Percentiles rank a stretch among this genome's conserved stretches.
phyloP scores from a whole-genome alignment of 2,329 filamentous ascomycete species.

The Epichloe sylvatica region DNA sequence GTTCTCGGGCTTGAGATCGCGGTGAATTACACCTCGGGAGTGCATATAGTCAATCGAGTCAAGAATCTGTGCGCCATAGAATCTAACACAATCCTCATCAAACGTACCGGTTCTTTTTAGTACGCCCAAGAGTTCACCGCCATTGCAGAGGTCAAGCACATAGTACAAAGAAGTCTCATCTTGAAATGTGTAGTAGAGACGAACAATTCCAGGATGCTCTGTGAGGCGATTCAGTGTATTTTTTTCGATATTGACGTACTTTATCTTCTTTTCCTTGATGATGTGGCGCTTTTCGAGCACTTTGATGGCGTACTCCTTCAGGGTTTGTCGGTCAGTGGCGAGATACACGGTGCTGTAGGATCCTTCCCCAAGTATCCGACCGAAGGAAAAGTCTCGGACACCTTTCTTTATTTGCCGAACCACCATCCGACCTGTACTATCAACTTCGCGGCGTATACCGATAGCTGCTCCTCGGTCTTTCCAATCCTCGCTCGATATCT shows the following conservation, averaged over 20 bases:
- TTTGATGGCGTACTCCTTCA: slow-evolving; percentile 96
- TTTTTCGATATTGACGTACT: slow-evolving; percentile 98
- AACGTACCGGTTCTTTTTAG: slow-evolving; percentile 91
- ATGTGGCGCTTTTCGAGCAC: slow-evolving; percentile 97
- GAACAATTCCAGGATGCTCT: slow-evolving; percentile 90
- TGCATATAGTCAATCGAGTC: slow-evolving; percentile 99
- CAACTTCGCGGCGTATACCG: slow-evolving; percentile 66
- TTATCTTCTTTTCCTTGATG: slow-evolving; percentile 99
- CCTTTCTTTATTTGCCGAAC: slow-evolving; percentile 87
- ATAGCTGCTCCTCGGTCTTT: slow-evolving; percentile 88
- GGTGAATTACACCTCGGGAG: slow-evolving; percentile 85
- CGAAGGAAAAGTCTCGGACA: slow-evolving; percentile 92
- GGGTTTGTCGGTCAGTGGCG: slow-evolving; percentile 81
- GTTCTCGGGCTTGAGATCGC: slow-evolving; percentile 93
- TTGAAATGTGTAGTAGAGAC: slow-evolving; percentile 96
- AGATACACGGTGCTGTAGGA: slow-evolving; percentile 95
- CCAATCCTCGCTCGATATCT: slow-evolving; percentile 68
- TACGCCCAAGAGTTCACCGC: slow-evolving; percentile 81
- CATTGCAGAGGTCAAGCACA: slow-evolving; percentile 83
- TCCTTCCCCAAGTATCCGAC: slow-evolving; percentile 78
- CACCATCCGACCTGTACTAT: slow-evolving; percentile 69
- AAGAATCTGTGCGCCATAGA: slow-evolving; percentile 90
- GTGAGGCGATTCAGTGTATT: slow-evolving; percentile 92
- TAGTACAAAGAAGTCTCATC: slow-evolving; percentile 95
- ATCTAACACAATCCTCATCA: slow-evolving; percentile 83